Base-by-base conservation (phyloP, 306 rosid species). In the Acacia crassicarpa region DNA sequence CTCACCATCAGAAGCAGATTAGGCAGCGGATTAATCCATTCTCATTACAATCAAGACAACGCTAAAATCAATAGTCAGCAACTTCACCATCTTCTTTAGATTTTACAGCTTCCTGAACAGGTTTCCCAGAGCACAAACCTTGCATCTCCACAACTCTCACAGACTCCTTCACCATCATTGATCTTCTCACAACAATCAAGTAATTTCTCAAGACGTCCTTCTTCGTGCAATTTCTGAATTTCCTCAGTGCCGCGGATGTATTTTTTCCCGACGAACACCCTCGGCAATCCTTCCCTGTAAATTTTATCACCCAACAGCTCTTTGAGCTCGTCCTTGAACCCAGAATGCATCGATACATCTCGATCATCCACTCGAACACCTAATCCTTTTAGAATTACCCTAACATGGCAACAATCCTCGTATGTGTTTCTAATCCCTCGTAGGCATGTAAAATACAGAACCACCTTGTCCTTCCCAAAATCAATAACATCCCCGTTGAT, bases 311-410 rank as follows among this genome's bases (percentile, higher is more conserved):
- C 83, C 15, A 88, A 30, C 11, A 91, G 85, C 87, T 91, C 93
- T 49, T 80, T 92, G 1, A 95, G 87, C 88, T 95, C 98, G 70
- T 93, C 97, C 81, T 88, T 93, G 82, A 93, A 95, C 70, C 91
- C 97, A 2, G 90, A 89, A 89, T 95, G 98, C 99, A 95, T 93
- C 5, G 97, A 95, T 2, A 93, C 94, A 72, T 95, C 99, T 27
- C 98, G 87, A 84, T 95, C 99, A 43, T 95, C 98, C 17, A 93
- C 84, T 14, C 84, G 82, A 38, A 92, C 79, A 0, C 94, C 91
- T 1, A 92, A 25, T 19, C 93, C 89, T 83, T 87, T 93, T 51
- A 95, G 77, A 83, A 93, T 92, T 1, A 78, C 80, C 79, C 88
- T 88, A 69, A 92, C 97, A 81, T 90, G 81, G 85, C 97, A 93